These are phyloP conservation scores for Penicillium olsonii DNA, from an alignment of 2,329 filamentous ascomycete species.

Conservation along the genomic window DNA sequence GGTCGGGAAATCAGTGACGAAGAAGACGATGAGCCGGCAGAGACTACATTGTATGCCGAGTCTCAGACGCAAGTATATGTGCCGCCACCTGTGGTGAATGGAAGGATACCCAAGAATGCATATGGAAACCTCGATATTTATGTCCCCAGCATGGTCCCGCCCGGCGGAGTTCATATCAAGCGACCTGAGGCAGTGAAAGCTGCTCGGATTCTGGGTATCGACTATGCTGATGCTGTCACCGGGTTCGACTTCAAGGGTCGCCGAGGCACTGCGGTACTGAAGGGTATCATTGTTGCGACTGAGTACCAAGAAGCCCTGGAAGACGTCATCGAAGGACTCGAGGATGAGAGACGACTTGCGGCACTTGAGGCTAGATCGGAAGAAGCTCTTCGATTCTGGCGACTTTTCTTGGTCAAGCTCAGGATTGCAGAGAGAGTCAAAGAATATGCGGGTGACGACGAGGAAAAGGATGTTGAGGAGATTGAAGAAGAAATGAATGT, in stretches of 20 bases:
- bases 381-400: constrained; percentile 58
- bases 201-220: constrained; percentile 73
- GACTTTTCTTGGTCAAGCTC: constrained; percentile 62
- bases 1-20: constrained; percentile 36
- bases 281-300: constrained; percentile 73
- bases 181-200: constrained; percentile 66
- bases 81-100: constrained; percentile 73
- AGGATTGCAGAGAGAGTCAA: constrained; percentile 73
- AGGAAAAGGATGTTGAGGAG: constrained; percentile 40
- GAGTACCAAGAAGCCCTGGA: constrained; percentile 72
- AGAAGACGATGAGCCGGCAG: constrained; percentile 49
- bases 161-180: constrained; percentile 59
- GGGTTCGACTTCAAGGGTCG: constrained; percentile 87
- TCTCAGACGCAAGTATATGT: constrained; percentile 70
- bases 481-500: constrained; percentile 38
- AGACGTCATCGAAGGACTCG: constrained; percentile 67
- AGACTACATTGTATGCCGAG: constrained; percentile 61
- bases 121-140: constrained; percentile 67
- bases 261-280: constrained; percentile 79
- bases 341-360: constrained; percentile 64
- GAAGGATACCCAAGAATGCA: constrained; percentile 64
- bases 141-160: constrained; percentile 64
- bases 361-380: constrained; percentile 58
- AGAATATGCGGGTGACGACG: constrained; percentile 48
- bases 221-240: constrained; percentile 86